Base-by-base conservation (phyloP, 2,329 filamentous ascomycete genomes). In the Pyrenochaeta sp. region DNA sequence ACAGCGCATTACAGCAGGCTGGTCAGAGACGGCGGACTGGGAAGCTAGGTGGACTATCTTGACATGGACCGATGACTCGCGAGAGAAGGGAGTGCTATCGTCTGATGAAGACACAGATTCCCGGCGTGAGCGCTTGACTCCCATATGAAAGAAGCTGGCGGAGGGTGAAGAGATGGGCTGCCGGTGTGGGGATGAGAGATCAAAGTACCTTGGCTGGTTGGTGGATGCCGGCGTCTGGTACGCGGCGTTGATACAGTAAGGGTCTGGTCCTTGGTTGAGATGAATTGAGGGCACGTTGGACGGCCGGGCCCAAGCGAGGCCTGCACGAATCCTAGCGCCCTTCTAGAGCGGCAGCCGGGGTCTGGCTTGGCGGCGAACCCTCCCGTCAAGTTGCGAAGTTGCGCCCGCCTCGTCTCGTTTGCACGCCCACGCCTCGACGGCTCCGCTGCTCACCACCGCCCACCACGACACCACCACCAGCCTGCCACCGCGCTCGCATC, bases 1-100 rank as follows among this genome's bases (percentile, higher is more conserved):
- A 75, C 93, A 97, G 72, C 78, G 83, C 83, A 96, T 96, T 44
- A 81, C 73, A 46, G 74, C 63, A 30, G 72, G 47, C 9, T 60
- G 42, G 28, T 51, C 48, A 35, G 52, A 68, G 32, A 59, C 27
- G 30, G 53, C 53, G 14, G 53, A 51, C 13, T 59, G 44, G 17
- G 63, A 56, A 38, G 88, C 85, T 49, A 90, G 73, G 55, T 85
- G 82, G 48, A 73, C 65, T 46, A 77, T 74, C 53, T 79, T 79
- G 48, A 68, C 54, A 30, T 65, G 54, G 51, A 52, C 53, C 15
- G 62, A 59, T 15, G 49, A 51, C 36, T 58, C 55, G 48, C 60
- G 53, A 31, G 66, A 64, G 47, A 67, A 68, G 23, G 59, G 51
- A 23, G 52, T 47, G 37, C 62, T 61, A 42, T 71, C 69, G 58